Base-by-base conservation (phyloP, 768 basidiomycete genomes). In the Inosperma sp. region DNA sequence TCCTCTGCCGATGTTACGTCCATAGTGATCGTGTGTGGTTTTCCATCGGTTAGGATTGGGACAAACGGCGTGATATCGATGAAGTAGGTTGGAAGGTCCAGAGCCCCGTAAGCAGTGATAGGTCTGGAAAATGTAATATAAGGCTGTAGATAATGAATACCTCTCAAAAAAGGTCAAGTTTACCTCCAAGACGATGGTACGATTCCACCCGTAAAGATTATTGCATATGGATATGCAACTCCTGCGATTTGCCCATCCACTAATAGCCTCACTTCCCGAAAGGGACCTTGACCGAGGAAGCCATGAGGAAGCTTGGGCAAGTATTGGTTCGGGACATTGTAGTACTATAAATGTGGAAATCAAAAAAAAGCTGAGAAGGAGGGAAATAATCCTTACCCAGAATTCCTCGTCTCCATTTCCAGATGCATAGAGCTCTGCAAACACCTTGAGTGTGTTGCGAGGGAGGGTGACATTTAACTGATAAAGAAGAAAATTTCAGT, bases 61-160 rank as follows among this genome's bases (percentile, higher is more conserved):
- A 84, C 75, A 62, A 90, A 90, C 1, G 88, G 86, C 7, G 88
- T 88, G 46, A 88, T 65, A 64, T 90, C 88, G 16, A 90, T 56
- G 63, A 82, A 82, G 64, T 89, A 90, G 2, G 83, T 86, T 2
- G 88, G 88, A 10, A 87, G 72, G 58, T 89, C 86, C 21, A 88
- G 68, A 3, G 86, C 85, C 8, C 86, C 84, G 52, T 88, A 89
- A 1, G 87, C 79, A 1, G 84, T 76, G 62, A 89, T 87, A 1
- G 87, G 87, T 42, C 84, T 76, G n/a, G n/a, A n/a, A n/a, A n/a
- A n/a, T n/a, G n/a, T n/a, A n/a, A n/a, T n/a, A n/a, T n/a, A n/a
- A n/a, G n/a, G n/a, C n/a, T n/a, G n/a, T n/a, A n/a, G n/a, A n/a
- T n/a, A n/a, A n/a, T n/a, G n/a, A n/a, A n/a, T n/a, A n/a, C n/a